Percentiles rank a stretch among this genome's conserved stretches.
These are phyloP conservation scores for Blastocystis sp. DNA, from an alignment of 352 stramenopile species.

Conservation along the genomic window DNA sequence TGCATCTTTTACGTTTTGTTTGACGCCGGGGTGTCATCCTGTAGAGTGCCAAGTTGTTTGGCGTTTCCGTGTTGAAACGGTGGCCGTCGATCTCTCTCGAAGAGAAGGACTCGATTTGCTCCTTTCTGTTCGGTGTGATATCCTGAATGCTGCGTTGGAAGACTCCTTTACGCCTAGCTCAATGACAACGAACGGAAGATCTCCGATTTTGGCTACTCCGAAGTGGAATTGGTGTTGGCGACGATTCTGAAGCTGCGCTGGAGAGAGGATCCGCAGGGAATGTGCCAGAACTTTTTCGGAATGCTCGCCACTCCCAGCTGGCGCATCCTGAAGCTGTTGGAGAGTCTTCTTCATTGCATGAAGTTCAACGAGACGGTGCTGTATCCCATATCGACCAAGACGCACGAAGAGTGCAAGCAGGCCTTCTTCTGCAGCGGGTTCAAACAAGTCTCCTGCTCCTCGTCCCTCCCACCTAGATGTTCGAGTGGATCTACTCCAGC, in stretches of 20 bases:
- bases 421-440: not conserved
- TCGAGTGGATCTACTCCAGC: not conserved
- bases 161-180: conserved; percentile 3
- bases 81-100: not conserved
- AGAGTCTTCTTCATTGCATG: not conserved
- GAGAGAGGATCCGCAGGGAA: not conserved
- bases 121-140: conserved; percentile 37
- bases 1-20: conserved; percentile 29
- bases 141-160: not conserved
- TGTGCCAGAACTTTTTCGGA: not conserved
- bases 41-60: conserved; percentile 48
- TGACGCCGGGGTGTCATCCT: not conserved
- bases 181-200: not conserved
- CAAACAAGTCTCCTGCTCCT: not conserved
- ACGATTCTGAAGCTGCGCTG: conserved; percentile 21
- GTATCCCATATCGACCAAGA: not conserved
- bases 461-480: not conserved
- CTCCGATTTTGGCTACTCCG: conserved; percentile 45
- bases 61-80: conserved; percentile 22
- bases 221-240: conserved; percentile 23
- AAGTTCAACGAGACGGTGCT: conserved; percentile 1
- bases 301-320: not conserved
- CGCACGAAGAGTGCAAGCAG: not conserved
- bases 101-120: not conserved
- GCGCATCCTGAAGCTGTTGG: conserved; percentile 21